These are phyloP conservation scores for Beauveria medogensis DNA, from an alignment of 2,329 filamentous ascomycete genomes.

Conservation along the genomic window DNA sequence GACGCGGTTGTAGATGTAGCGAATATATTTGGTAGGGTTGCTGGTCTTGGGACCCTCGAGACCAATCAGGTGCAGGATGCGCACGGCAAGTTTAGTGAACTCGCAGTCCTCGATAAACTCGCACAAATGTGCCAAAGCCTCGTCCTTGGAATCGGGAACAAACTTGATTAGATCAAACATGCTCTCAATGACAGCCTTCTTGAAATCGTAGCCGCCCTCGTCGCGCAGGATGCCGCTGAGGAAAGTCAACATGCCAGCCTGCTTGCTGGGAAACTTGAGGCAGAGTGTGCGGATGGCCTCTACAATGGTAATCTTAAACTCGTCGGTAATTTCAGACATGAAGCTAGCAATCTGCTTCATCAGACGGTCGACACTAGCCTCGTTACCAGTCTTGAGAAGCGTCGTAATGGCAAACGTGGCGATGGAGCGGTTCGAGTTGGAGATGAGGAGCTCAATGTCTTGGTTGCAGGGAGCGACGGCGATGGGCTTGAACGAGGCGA, in stretches of 20 bases:
- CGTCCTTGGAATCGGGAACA: conserved; percentile 76
- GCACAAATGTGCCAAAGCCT: conserved; percentile 86
- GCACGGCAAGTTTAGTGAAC: conserved; percentile 94
- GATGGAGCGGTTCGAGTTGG: conserved; percentile 93
- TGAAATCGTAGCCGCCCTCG: conserved; percentile 97
- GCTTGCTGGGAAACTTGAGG: conserved; percentile 96
- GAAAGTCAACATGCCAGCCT: conserved; percentile 96
- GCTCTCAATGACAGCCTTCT: conserved; percentile 93
- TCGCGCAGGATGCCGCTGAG: conserved; percentile 93
- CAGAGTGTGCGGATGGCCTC: conserved; percentile 95
- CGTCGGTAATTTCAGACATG: conserved; percentile 98
- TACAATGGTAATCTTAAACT: conserved; percentile 99
- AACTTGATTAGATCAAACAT: conserved; percentile 99
- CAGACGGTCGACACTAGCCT: conserved; percentile 88
- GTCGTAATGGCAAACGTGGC: conserved; percentile 98
- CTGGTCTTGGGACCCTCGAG: conserved; percentile 91
- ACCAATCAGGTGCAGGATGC: conserved; percentile 88
- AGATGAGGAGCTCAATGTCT: conserved; percentile 94
- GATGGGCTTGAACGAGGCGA: conserved; percentile 91
- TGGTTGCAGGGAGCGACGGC: conserved; percentile 91
- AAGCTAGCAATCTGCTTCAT: conserved; percentile 99
- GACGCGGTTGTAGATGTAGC: conserved; percentile 98
- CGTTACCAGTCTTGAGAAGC: conserved; percentile 94
- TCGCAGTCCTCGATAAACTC: conserved; percentile 99
- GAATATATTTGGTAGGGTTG: conserved; percentile 96